Percentiles rank a stretch among this genome's conserved stretches.
phyloP scores from a whole-genome alignment of 1,284 basidiomycete species.

The Golubevia pallescens region DNA sequence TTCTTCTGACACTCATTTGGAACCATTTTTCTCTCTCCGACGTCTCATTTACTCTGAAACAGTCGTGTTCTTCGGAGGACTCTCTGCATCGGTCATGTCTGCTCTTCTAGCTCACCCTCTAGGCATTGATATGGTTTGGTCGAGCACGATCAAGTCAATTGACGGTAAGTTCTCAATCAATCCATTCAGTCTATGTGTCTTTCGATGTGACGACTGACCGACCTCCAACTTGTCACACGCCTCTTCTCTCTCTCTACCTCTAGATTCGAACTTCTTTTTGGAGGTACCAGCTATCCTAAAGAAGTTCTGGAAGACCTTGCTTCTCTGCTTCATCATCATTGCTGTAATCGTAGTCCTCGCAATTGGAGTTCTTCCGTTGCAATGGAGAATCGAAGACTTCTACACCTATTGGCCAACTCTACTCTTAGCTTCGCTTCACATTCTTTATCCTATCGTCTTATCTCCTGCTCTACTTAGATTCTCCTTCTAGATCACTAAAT shows the following conservation, averaged over 20 bases:
- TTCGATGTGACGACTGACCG: no score
- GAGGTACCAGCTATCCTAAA: slow-evolving; percentile 81
- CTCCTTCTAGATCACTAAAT: slow-evolving; percentile 34
- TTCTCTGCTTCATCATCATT: slow-evolving; percentile 69
- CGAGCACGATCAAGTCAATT: slow-evolving; percentile 69
- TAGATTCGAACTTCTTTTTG: slow-evolving; percentile 75
- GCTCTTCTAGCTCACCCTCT: slow-evolving; percentile 81
- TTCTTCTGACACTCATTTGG: slow-evolving; percentile 18
- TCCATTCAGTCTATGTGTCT: slow-evolving; percentile 58
- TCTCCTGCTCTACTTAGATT: slow-evolving; percentile 38
- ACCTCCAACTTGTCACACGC: no score
- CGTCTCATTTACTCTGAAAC: slow-evolving; percentile 68
- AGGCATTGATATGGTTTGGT: slow-evolving; percentile 83
- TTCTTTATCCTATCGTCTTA: slow-evolving; percentile 37
- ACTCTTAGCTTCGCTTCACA: slow-evolving; percentile 14
- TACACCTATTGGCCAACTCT: slow-evolving; percentile 13
- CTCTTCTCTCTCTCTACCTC: no score
- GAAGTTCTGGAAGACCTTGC: slow-evolving; percentile 73
- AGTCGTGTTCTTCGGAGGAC: slow-evolving; percentile 79
- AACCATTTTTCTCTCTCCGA: slow-evolving; percentile 13
- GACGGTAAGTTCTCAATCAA: slow-evolving; percentile 73
- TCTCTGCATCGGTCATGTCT: slow-evolving; percentile 75
- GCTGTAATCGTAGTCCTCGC: slow-evolving; percentile 71
- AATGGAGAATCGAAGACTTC: slow-evolving; percentile 68
- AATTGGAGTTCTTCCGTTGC: slow-evolving; percentile 69